Evolutionary conservation across 2,329 filamentous ascomycete species (phyloP).

Genomic region (Dothideomycetidae sp.): DNA sequence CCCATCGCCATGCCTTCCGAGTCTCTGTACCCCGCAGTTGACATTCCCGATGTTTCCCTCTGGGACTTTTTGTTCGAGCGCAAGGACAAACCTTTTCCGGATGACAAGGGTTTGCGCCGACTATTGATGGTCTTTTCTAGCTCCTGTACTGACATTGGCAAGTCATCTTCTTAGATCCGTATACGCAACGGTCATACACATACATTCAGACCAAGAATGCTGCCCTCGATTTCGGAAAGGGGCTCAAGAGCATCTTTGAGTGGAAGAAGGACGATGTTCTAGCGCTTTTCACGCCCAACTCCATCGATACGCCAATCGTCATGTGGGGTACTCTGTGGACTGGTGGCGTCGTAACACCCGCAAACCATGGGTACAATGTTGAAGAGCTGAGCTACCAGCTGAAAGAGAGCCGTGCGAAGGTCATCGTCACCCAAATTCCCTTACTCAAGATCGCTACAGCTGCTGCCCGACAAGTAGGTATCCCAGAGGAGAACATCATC

Average conservation of each 20-base stretch:
- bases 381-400: slow-evolving; percentile 78
- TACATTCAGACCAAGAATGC: slow-evolving; percentile 50
- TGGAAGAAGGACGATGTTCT: slow-evolving; percentile 79
- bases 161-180: slow-evolving; percentile 69
- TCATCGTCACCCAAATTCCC: slow-evolving; percentile 56
- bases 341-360: slow-evolving; percentile 67
- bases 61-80: slow-evolving; percentile 68
- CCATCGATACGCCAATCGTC: slow-evolving; percentile 64
- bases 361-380: slow-evolving; percentile 74
- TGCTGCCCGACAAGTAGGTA: slow-evolving; percentile 55
- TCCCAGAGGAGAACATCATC: slow-evolving; percentile 58
- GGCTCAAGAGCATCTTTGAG: slow-evolving; percentile 56
- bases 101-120: slow-evolving; percentile 51
- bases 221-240: slow-evolving; percentile 65
- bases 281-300: slow-evolving; percentile 71
- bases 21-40: slow-evolving; percentile 49
- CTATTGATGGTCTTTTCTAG: neutral
- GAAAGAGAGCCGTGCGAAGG: slow-evolving; percentile 60
- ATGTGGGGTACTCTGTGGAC: slow-evolving; percentile 74
- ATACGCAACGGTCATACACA: slow-evolving; percentile 55
- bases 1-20: slow-evolving; percentile 49
- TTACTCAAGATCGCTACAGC: slow-evolving; percentile 50
- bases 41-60: slow-evolving; percentile 61
- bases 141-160: slow-evolving; percentile 7
- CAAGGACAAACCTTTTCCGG: slow-evolving; percentile 49